Percentiles rank a stretch among this genome's conserved stretches.
Evolutionary conservation across 495 filamentous ascomycete genomes (phyloP).

Genomic region (Penicillium lagena): DNA sequence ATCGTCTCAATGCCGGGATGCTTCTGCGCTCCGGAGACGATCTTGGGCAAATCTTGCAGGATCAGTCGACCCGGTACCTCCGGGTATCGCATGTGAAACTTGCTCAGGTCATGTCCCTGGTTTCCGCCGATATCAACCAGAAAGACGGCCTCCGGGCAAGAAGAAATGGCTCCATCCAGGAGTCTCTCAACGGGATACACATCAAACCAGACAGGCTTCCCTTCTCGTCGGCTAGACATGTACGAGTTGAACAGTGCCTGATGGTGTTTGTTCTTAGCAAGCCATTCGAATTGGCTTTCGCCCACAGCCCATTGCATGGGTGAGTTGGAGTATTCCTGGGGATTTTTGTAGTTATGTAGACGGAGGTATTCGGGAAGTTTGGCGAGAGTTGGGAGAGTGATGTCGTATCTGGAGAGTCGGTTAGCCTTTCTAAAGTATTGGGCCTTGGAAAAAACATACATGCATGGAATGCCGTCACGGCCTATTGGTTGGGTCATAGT

Average conservation of each 20-base stretch:
- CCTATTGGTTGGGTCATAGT: conserved; percentile 30
- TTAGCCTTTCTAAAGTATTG: neutral
- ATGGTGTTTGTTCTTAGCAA: conserved; percentile 20
- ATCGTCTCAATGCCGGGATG: conserved; percentile 2
- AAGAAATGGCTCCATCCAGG: conserved; percentile 13
- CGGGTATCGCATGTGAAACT: conserved; percentile 9
- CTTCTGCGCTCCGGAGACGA: neutral
- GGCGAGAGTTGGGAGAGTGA: conserved; percentile 29
- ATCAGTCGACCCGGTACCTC: conserved; percentile 2
- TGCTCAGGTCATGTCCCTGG: conserved; percentile 35
- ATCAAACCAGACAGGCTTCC: conserved; percentile 29
- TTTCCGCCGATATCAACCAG: conserved; percentile 45
- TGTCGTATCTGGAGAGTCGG: conserved; percentile 21
- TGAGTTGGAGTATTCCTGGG: conserved; percentile 24
- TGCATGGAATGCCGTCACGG: conserved; percentile 30
- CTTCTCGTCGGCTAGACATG: conserved; percentile 32
- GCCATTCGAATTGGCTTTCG: conserved; percentile 37
- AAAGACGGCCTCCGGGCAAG: conserved; percentile 5
- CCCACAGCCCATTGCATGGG: conserved; percentile 37
- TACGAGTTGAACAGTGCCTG: conserved; percentile 33
- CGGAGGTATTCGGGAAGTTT: conserved; percentile 29
- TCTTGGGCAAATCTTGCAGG: conserved; percentile 7
- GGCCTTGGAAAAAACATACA: conserved; percentile 17
- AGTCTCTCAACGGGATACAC: conserved; percentile 35
- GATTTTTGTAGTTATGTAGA: conserved; percentile 20